Percentiles rank a stretch among this genome's conserved stretches.
Evolutionary conservation across 2,329 filamentous ascomycete species (phyloP).

Genomic region (Periconia macrospinosa): DNA sequence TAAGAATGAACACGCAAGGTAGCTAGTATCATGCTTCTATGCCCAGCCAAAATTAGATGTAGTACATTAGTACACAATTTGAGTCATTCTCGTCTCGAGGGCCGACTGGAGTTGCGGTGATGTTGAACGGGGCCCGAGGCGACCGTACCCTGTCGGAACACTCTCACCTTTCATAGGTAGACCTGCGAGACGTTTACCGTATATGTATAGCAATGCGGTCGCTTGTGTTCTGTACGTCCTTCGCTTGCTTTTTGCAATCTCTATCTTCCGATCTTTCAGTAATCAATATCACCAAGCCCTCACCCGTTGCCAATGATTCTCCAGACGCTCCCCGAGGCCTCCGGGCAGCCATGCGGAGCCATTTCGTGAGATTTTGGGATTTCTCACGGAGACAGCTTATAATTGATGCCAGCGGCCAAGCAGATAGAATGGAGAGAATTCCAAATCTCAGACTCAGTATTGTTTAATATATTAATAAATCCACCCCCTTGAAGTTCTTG

Average conservation of each 20-base stretch:
- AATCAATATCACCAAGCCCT: neutral
- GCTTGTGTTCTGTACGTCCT: neutral
- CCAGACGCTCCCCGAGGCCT: slow-evolving; percentile 2
- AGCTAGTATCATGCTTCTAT: too few species aligned
- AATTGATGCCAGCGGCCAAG: neutral
- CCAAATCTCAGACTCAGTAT: neutral
- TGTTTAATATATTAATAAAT: neutral
- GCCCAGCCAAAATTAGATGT: too few species aligned
- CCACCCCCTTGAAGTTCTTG: too few species aligned
- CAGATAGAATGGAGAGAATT: neutral
- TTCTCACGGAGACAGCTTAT: neutral
- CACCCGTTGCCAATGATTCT: neutral
- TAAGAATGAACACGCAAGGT: too few species aligned
- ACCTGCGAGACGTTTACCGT: neutral
- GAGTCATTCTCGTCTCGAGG: neutral
- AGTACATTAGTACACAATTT: too few species aligned
- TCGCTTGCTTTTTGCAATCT: neutral
- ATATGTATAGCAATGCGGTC: neutral
- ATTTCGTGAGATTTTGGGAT: neutral
- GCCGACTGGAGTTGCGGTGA: neutral
- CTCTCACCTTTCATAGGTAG: neutral
- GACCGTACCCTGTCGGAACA: too few species aligned
- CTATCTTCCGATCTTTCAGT: neutral
- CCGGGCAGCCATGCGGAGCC: neutral
- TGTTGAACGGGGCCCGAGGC: neutral